Base-by-base conservation (phyloP, 1,284 basidiomycete species). In the Ceratobasidium sp. region DNA sequence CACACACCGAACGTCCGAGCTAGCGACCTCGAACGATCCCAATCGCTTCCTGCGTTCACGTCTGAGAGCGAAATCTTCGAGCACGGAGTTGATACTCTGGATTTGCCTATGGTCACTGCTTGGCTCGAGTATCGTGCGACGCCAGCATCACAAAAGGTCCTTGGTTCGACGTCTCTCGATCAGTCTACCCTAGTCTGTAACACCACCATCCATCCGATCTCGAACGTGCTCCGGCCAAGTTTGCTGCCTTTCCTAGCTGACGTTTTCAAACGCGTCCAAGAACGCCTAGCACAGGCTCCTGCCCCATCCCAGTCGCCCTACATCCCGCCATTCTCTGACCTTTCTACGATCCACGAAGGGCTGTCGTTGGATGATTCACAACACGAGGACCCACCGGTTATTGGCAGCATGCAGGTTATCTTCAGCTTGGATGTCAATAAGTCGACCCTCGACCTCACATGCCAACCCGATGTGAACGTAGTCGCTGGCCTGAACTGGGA, bases 401-500 rank as follows among this genome's bases (percentile, higher is more conserved):
- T 79, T 43, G 74, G 76, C 2, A 75, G 74, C 34, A 84, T 94
- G 80, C 89, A 89, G 74, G 89, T 94, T 78, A 92, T 88, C 75
- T 87, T 96, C 82, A 94, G 93, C 76, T 85, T 98, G 31, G 92
- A 93, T 29, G 96, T 98, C 77, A 94, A 97, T 79, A 88, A 91
- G 78, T 97, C 95, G 0, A 90, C 87, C 74, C 85, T 98, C 56
- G 89, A 92, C 73, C 83, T 98, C 31, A 94, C 92, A 0, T 97
- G 95, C 78, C 89, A 90, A 74, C 93, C 94, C 0, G 93, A 95
- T 79, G 94, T 94, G 62, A 94, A 95, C 77, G 95, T 96, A 16
- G 86, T 92, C 51, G 93, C 92, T 22, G 91, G 90, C 1, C 81
- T 97, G 39, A 88, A 93, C 64, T 98, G 95, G 95, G 90, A 96